Percentiles rank a stretch among this genome's conserved stretches.
phyloP scores from a whole-genome alignment of 805 yeast species.

The Candida glaebosa region DNA sequence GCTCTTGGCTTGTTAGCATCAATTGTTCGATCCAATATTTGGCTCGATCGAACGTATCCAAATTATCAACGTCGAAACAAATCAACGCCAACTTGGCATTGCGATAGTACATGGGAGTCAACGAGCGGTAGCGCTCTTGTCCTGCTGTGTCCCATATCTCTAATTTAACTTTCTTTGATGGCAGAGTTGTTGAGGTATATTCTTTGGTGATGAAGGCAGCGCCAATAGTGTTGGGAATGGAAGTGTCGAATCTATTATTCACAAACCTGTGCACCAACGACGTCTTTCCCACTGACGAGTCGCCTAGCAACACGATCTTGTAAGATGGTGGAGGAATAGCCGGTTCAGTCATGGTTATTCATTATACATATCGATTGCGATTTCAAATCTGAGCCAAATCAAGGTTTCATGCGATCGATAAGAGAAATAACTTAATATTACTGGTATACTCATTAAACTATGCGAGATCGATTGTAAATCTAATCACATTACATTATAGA shows the following conservation, averaged over 20 bases:
- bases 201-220: constrained; percentile 92
- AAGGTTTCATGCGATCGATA: no score
- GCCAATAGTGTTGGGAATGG: constrained; percentile 92
- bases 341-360: not conserved
- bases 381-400: no score
- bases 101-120: constrained; percentile 82
- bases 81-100: constrained; percentile 72
- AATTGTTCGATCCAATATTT: constrained; percentile 90
- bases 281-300: constrained; percentile 60
- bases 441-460: no score
- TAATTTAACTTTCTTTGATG: constrained; percentile 48
- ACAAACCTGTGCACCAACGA: constrained; percentile 83
- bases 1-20: constrained; percentile 18
- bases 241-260: constrained; percentile 65
- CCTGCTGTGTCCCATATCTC: constrained; percentile 91
- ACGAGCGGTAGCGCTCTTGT: constrained; percentile 71
- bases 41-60: constrained; percentile 59
- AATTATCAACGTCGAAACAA: constrained; percentile 74
- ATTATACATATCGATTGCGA: no score
- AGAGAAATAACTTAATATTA: no score
- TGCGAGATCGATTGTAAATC: no score
- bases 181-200: constrained; percentile 23
- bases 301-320: constrained; percentile 46
- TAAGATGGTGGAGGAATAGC: constrained; percentile 22
- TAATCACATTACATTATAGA: no score